Evolutionary conservation across 257 asterid genomes (phyloP).

Genomic region (Vinca minor): DNA sequence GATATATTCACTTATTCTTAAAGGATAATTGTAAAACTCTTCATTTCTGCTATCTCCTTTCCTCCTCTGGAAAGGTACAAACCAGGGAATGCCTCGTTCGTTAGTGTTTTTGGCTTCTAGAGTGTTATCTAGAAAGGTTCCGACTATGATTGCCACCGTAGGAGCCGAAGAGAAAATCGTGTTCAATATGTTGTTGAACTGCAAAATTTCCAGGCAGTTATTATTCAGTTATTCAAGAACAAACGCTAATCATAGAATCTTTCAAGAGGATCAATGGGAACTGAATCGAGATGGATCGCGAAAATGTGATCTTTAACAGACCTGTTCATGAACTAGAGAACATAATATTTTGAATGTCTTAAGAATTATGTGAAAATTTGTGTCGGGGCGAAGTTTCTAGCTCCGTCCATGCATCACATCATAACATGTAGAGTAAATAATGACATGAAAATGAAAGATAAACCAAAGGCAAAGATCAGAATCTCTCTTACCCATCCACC

Average conservation of each 20-base stretch:
- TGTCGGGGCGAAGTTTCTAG: too few relatives aligned
- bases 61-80: conserved; percentile 61
- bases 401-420: too few relatives aligned
- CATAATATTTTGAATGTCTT: too few relatives aligned
- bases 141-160: conserved; percentile 69
- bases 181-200: conserved; percentile 81
- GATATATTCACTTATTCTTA: conserved; percentile 57
- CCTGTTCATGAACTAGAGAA: background rate
- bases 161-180: conserved; percentile 85
- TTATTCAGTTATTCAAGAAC: background rate
- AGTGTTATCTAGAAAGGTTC: conserved; percentile 65
- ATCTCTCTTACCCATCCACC: conserved; percentile 81
- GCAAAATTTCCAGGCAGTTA: conserved; percentile 22
- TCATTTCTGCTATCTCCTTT: conserved; percentile 83
- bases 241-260: background rate
- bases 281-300: background rate
- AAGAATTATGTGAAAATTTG: too few relatives aligned
- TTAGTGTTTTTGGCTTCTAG: conserved; percentile 55
- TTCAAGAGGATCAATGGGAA: too few relatives aligned
- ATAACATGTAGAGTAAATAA: too few relatives aligned
- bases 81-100: conserved; percentile 89
- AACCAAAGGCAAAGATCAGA: background rate
- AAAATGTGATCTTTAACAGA: too few relatives aligned
- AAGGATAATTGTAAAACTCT: conserved; percentile 87
- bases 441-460: too few relatives aligned